Evolutionary conservation across 2,329 filamentous ascomycete species (phyloP).

Genomic region (Trichoderma koningii): DNA sequence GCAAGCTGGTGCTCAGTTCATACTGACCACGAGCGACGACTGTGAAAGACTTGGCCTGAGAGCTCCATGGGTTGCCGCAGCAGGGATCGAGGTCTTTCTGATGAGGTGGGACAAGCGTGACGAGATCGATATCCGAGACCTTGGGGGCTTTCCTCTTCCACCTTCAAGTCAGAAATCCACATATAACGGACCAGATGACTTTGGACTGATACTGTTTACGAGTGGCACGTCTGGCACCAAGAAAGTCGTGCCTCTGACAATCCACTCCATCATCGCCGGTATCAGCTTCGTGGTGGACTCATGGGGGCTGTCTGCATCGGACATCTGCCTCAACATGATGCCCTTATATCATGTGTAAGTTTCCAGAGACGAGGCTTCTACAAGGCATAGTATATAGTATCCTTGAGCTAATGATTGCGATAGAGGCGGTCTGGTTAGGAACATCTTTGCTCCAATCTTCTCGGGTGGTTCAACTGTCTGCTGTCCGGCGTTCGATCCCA

Average conservation of each 20-base stretch:
- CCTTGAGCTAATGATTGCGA: slow-evolving; percentile 24
- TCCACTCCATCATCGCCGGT: slow-evolving; percentile 53
- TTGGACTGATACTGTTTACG: slow-evolving; percentile 57
- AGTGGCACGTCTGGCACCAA: slow-evolving; percentile 61
- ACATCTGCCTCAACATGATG: slow-evolving; percentile 62
- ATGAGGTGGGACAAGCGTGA: slow-evolving; percentile 43
- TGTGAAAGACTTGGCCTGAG: slow-evolving; percentile 44
- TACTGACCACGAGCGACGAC: slow-evolving; percentile 49
- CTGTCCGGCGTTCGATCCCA: slow-evolving; percentile 56
- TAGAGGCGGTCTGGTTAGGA: slow-evolving; percentile 56
- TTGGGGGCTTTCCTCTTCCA: slow-evolving; percentile 27
- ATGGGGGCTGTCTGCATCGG: slow-evolving; percentile 50
- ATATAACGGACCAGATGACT: slow-evolving; percentile 50
- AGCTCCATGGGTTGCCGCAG: slow-evolving; percentile 36
- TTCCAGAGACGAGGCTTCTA: slow-evolving; percentile 17
- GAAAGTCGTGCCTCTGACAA: slow-evolving; percentile 57
- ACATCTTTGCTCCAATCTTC: slow-evolving; percentile 57
- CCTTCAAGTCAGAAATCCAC: slow-evolving; percentile 17
- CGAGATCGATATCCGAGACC: slow-evolving; percentile 39
- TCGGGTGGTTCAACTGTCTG: slow-evolving; percentile 57
- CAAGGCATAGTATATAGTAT: background rate
- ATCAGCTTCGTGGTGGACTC: slow-evolving; percentile 56
- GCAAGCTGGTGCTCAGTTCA: slow-evolving; percentile 49
- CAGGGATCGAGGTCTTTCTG: slow-evolving; percentile 44
- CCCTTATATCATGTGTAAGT: slow-evolving; percentile 58